Conservation (phyloP, 2,329 filamentous ascomycete genomes). For the Stachybotrys elegans region DNA sequence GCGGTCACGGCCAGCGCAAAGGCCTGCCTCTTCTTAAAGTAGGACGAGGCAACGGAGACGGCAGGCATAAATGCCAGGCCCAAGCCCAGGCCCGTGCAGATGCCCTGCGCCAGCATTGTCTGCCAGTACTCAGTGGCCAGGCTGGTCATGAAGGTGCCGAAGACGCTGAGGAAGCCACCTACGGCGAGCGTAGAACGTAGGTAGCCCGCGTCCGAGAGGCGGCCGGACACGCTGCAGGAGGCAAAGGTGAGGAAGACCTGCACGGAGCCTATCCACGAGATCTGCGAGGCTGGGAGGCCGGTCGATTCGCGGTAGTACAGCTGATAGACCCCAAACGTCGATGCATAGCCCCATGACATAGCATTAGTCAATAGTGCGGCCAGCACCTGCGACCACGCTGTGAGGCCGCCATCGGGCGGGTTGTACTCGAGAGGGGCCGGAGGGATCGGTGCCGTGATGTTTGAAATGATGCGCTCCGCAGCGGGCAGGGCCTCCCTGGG, state of each 20-base stretch:
- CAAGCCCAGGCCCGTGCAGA: constrained; percentile 46
- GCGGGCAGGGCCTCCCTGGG: too few relatives aligned
- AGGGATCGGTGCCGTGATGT: too few relatives aligned
- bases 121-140: constrained; percentile 44
- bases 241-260: constrained; percentile 47
- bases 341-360: constrained; percentile 45
- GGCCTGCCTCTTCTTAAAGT: constrained; percentile 51
- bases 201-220: constrained; percentile 46
- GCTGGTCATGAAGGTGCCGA: constrained; percentile 45
- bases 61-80: constrained; percentile 55
- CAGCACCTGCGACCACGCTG: constrained; percentile 46
- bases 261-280: constrained; percentile 43
- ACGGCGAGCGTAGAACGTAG: constrained; percentile 32
- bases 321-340: constrained; percentile 50
- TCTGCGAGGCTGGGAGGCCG: constrained; percentile 26
- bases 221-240: constrained; percentile 42
- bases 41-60: constrained; percentile 56
- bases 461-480: too few relatives aligned
- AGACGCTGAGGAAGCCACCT: constrained; percentile 36
- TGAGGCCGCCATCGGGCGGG: constrained; percentile 42
- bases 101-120: constrained; percentile 36
- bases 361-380: constrained; percentile 42
- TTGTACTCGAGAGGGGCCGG: too few relatives aligned
- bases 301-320: constrained; percentile 38
- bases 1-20: constrained; percentile 58